These are phyloP conservation scores for Penicillium macrosclerotiorum DNA, from an alignment of 495 filamentous ascomycete species.

Conservation along the genomic window DNA sequence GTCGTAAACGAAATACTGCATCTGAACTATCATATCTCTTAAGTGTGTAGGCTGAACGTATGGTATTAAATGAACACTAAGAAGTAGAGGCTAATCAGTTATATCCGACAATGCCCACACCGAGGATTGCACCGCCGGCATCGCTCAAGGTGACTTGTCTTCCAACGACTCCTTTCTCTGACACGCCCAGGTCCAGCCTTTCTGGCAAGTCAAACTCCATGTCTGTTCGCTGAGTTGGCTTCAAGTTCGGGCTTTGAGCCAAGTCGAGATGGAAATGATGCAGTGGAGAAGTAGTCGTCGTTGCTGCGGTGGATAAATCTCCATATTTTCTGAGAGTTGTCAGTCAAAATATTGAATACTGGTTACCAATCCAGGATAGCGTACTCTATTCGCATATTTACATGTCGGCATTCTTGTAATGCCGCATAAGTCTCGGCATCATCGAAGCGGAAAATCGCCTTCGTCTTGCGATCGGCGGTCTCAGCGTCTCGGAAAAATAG, in stretches of 20 bases:
- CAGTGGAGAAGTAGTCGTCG: constrained; percentile 11
- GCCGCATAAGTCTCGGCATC: constrained; percentile 21
- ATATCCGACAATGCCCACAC: constrained; percentile 40
- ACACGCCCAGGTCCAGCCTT: constrained; percentile 55
- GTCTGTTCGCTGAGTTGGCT: neutral
- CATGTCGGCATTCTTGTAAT: constrained; percentile 8
- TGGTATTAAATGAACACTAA: neutral
- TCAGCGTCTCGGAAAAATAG: constrained; percentile 34
- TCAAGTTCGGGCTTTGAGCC: neutral
- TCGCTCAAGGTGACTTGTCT: constrained; percentile 34
- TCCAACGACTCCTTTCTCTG: constrained; percentile 41
- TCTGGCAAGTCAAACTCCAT: constrained; percentile 54
- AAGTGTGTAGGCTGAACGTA: neutral
- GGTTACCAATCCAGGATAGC: neutral
- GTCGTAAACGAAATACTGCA: neutral
- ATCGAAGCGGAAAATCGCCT: constrained; percentile 29
- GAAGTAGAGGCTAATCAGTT: constrained; percentile 19
- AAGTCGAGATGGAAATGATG: constrained; percentile 26
- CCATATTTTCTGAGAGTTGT: constrained; percentile 30
- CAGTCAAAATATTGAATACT: neutral
- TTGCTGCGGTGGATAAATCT: constrained; percentile 28
- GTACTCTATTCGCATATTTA: constrained; percentile 41
- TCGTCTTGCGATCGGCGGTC: constrained; percentile 16
- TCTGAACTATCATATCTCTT: constrained; percentile 9
- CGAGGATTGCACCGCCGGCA: constrained; percentile 25